Percentiles rank a stretch among this genome's conserved stretches.
These are phyloP conservation scores for Ganoderma sp. DNA, from an alignment of 1,284 basidiomycete species.

Conservation along the genomic window DNA sequence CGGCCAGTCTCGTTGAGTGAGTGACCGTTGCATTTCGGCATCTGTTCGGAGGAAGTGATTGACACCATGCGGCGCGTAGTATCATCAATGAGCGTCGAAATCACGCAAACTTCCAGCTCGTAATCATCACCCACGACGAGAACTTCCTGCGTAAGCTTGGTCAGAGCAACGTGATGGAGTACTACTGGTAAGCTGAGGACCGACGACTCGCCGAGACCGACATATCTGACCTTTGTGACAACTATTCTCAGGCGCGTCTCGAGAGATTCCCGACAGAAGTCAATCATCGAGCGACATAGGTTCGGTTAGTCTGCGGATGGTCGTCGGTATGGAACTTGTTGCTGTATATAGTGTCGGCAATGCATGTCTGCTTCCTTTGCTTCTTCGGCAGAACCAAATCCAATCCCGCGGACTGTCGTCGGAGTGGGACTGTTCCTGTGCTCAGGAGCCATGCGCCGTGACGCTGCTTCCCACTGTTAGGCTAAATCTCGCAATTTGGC, in stretches of 20 bases:
- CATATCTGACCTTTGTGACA: conserved; percentile 1
- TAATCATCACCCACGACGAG: conserved; percentile 98
- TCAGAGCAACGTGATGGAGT: conserved; percentile 87
- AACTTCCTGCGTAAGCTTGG: conserved; percentile 85
- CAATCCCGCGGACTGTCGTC: conserved; percentile 26
- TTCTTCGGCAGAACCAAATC: background rate
- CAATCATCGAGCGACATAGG: conserved; percentile 70
- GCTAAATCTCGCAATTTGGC: background rate
- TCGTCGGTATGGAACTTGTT: conserved; percentile 26
- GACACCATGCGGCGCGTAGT: conserved; percentile 46
- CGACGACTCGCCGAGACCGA: conserved; percentile 12
- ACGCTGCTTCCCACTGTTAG: conserved; percentile 16
- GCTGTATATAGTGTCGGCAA: conserved; percentile 16
- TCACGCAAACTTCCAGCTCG: conserved; percentile 94
- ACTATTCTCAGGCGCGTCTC: conserved; percentile 57
- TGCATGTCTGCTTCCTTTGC: conserved; percentile 21
- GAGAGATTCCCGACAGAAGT: conserved; percentile 71
- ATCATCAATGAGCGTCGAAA: conserved; percentile 91
- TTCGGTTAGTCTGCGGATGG: conserved; percentile 51
- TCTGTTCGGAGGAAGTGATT: conserved; percentile 12
- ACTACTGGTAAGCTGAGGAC: conserved; percentile 75
- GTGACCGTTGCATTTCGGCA: conserved; percentile 40
- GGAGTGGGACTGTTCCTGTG: conserved; percentile 19
- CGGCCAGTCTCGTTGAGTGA: conserved; percentile 90
- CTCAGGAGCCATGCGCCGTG: conserved; percentile 16